Base-by-base conservation (phyloP, 2,329 filamentous ascomycete genomes). In the Rhynchosporium agropyri region DNA sequence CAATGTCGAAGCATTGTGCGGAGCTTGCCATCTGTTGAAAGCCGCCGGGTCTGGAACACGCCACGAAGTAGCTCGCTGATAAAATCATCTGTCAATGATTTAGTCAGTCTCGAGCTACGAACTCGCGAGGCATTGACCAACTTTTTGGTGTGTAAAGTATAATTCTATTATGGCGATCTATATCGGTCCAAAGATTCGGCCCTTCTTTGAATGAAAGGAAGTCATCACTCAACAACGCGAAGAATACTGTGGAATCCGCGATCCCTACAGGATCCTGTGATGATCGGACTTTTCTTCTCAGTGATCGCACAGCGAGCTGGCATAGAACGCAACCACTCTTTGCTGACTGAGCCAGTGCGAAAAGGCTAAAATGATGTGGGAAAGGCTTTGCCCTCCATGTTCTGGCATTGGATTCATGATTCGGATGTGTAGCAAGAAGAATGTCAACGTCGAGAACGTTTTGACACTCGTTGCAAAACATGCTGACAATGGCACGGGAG, bases 381-480 rank as follows among this genome's bases (percentile, higher is more conserved):
- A 42, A 31, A 8, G 33, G 45, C 9, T 28, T 33, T 15, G 38
- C 42, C 4, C 7, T 3, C 10, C 43, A 31, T 1, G 33, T 36
- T 6, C 33, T 10, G 26, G 5, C 36, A 33, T 60, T 29, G 9
- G 36, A 26, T 13, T 43, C 31, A 13, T 43, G 29, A 8, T 5
- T 42, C 10, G 26, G 3, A 28, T 43, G 20, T 7, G 50, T 49
- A 9, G 28, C 36, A 3, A 61, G 8, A n/a, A 61, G 59, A 9
- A 61, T 31, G 10, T 55, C 50, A 20, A 61, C n/a, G n/a, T 61
- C 36, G 2, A 61, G n/a, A 20, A 61, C 20, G 9, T 48, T 40
- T 43, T 61, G n/a, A 42, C 50, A 61, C 12, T 61, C 46, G 12
- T 15, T 28, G 29, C 59, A 61, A n/a, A 55, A 48, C 42, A 61